Percentiles rank a stretch among this genome's conserved stretches.
phyloP scores from a whole-genome alignment of 2,329 filamentous ascomycete genomes.

The Xylariomycetidae sp. region DNA sequence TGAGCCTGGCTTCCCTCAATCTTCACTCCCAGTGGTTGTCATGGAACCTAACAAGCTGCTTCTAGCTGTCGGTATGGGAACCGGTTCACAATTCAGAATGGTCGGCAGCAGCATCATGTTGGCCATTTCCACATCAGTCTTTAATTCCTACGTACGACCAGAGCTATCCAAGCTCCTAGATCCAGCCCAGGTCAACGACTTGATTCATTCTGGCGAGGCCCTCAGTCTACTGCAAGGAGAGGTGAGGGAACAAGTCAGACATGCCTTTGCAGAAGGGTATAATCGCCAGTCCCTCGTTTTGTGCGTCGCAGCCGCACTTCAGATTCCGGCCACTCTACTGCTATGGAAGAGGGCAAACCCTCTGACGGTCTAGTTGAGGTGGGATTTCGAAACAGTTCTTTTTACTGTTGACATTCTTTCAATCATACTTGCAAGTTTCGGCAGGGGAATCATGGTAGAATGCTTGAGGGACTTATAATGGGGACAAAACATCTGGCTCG shows the following conservation, averaged over 20 bases:
- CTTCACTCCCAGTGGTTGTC: neutral
- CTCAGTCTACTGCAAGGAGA: neutral
- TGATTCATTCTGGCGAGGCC: neutral
- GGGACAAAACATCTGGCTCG: too few species aligned
- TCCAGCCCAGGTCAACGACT: neutral
- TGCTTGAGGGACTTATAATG: neutral
- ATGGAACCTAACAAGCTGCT: neutral
- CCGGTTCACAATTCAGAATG: conserved; percentile 4
- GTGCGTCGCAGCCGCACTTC: neutral
- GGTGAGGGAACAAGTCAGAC: neutral
- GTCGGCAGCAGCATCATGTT: conserved; percentile 8
- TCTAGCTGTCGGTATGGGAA: conserved; percentile 9
- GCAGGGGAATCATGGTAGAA: neutral
- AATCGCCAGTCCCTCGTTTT: neutral
- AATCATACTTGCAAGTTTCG: neutral
- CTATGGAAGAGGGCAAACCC: neutral
- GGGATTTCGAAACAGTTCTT: neutral
- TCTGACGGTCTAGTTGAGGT: neutral
- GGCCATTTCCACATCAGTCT: conserved; percentile 8
- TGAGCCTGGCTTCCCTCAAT: conserved; percentile 1
- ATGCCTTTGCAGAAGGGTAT: neutral
- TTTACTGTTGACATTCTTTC: neutral
- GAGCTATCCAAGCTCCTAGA: conserved; percentile 1
- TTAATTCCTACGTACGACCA: conserved; percentile 5
- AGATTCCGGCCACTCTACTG: neutral